These are phyloP conservation scores for Fusarium sp. DNA, from an alignment of 2,329 filamentous ascomycete genomes.

Conservation along the genomic window DNA sequence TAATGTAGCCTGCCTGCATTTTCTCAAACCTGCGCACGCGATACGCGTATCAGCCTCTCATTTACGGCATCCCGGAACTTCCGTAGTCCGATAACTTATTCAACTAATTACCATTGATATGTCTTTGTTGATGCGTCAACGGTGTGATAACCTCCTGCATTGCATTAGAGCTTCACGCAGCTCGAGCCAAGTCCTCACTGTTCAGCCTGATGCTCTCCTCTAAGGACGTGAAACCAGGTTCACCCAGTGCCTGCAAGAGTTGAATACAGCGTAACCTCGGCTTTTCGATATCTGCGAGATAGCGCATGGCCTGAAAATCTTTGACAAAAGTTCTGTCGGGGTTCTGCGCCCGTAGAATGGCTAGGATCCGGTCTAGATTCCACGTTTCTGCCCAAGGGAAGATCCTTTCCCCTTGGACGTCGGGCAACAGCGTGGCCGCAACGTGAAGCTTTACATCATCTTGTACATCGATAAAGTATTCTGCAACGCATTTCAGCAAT, in stretches of 20 bases:
- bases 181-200: neutral
- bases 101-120: neutral
- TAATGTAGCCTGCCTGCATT: neutral
- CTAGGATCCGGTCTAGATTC: slow-evolving; percentile 53
- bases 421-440: slow-evolving; percentile 55
- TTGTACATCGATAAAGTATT: slow-evolving; percentile 54
- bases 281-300: neutral
- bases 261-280: neutral
- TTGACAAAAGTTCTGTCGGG: slow-evolving; percentile 21
- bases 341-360: slow-evolving; percentile 28
- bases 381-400: slow-evolving; percentile 59
- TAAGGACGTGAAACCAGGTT: neutral
- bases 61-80: neutral
- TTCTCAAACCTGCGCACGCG: neutral
- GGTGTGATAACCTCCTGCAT: neutral
- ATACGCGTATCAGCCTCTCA: neutral
- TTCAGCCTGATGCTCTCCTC: neutral
- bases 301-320: slow-evolving; percentile 6
- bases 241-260: neutral
- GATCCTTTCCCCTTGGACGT: slow-evolving; percentile 57
- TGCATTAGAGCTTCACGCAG: neutral
- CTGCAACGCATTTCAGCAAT: slow-evolving; percentile 30
- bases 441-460: slow-evolving; percentile 61
- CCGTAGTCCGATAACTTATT: neutral
- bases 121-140: neutral